Conservation (phyloP, 1,284 basidiomycete species). For the Neolentinus lepideus region DNA sequence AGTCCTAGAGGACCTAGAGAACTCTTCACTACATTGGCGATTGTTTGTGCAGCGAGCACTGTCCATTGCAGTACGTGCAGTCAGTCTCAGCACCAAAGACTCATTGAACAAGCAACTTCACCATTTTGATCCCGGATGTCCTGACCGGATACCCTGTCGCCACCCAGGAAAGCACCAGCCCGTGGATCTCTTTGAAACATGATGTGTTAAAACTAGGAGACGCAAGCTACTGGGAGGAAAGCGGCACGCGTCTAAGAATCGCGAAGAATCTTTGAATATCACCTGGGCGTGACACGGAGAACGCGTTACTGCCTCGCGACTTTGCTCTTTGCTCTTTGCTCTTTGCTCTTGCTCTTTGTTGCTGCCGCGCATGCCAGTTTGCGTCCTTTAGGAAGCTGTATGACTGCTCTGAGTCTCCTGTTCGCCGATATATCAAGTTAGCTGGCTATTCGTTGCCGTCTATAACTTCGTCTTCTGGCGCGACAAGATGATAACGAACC, state of each 20-base stretch:
- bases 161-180: constrained; percentile 88
- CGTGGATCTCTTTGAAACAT: constrained; percentile 86
- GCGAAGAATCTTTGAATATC: background rate
- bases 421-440: no score
- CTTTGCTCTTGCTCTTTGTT: no score
- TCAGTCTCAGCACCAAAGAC: background rate
- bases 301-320: background rate
- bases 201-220: constrained; percentile 7
- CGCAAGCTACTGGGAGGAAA: background rate
- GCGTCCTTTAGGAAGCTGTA: no score
- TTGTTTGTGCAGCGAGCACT: constrained; percentile 95
- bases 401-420: no score
- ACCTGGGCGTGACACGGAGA: background rate
- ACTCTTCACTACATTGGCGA: constrained; percentile 97
- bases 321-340: background rate
- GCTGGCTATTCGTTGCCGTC: no score
- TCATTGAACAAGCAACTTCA: constrained; percentile 25
- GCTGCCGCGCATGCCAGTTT: no score
- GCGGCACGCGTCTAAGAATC: background rate
- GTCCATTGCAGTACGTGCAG: constrained; percentile 6
- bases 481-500: no score
- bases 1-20: constrained; percentile 93
- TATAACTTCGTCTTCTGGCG: no score
- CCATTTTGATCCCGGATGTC: constrained; percentile 98
- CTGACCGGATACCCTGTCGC: constrained; percentile 89